Conservation (phyloP, 2,329 filamentous ascomycete genomes). For the Monosporascus sp. region DNA sequence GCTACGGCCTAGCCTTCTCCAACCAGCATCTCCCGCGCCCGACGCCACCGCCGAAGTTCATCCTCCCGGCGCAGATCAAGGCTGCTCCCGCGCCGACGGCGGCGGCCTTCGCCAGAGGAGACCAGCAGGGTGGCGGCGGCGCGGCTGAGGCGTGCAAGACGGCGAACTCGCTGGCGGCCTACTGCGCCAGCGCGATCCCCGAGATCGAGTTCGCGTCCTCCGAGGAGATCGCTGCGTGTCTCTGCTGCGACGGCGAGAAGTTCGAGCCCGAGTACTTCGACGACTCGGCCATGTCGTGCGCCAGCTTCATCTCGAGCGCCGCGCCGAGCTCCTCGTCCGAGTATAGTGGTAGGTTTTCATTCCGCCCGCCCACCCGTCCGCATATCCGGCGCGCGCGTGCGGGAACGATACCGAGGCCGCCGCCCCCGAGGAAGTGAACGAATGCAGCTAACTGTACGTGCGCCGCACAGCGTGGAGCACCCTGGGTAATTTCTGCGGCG, state of each 20-base stretch:
- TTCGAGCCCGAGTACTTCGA: conserved; percentile 4
- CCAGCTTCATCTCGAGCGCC: not conserved
- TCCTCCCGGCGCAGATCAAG: not conserved
- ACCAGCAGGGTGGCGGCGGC: not conserved
- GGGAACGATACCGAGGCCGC: too few species aligned
- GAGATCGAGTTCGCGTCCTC: conserved; percentile 1
- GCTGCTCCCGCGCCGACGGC: not conserved
- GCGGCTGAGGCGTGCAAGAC: not conserved
- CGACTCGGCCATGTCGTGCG: conserved; percentile 3
- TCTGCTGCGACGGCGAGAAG: conserved; percentile 6
- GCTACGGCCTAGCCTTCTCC: not conserved
- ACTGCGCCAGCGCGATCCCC: conserved; percentile 2
- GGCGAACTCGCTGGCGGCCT: not conserved
- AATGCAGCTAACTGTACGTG: too few species aligned
- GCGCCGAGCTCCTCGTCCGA: conserved; percentile 1
- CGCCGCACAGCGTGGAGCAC: conserved; percentile 1
- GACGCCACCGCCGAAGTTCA: not conserved
- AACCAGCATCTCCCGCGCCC: too few species aligned
- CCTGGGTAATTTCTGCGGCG: conserved; percentile 2
- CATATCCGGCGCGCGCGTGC: too few species aligned
- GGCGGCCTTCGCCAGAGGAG: not conserved
- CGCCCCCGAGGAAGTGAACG: too few species aligned
- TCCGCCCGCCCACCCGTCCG: not conserved
- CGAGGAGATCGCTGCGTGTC: conserved; percentile 3
- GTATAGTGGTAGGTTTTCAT: conserved; percentile 2